phyloP scores from a whole-genome alignment of 1,139 yeast genomes.

The Geotrichum klebahnii region DNA sequence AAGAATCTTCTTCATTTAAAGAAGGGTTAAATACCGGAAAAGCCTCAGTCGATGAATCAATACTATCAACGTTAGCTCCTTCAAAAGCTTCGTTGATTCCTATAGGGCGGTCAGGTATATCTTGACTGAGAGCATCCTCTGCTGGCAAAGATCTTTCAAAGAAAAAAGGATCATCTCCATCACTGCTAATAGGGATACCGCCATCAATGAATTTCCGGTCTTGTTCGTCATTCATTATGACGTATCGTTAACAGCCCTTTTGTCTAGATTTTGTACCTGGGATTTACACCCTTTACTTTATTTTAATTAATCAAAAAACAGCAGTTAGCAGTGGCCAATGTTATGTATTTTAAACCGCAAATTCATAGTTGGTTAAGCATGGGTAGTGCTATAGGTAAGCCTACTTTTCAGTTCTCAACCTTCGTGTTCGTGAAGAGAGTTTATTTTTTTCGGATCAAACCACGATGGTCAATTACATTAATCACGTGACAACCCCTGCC shows the following conservation, averaged over 20 bases:
- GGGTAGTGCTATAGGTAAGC: too few species aligned
- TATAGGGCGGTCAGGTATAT: background rate
- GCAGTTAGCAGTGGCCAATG: background rate
- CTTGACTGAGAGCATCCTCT: background rate
- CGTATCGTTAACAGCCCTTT: background rate
- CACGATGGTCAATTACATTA: too few species aligned
- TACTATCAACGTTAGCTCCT: background rate
- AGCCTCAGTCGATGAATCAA: conserved; percentile 6
- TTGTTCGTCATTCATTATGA: background rate
- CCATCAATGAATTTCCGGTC: background rate
- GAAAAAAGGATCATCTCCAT: background rate
- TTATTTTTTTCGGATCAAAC: too few species aligned
- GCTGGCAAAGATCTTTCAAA: background rate
- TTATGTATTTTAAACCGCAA: background rate
- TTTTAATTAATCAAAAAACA: too few species aligned
- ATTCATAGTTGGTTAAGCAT: background rate
- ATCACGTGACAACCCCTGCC: too few species aligned
- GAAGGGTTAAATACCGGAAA: conserved; percentile 13
- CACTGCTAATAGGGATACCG: background rate
- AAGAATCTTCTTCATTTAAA: conserved; percentile 9
- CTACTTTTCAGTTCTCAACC: too few species aligned
- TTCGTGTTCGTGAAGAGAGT: too few species aligned
- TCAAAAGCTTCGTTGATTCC: background rate
- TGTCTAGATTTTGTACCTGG: too few species aligned
- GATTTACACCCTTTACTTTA: background rate